A percentile compares a stretch with the other conserved stretches of the same genome.
Evolutionary conservation across 2,329 filamentous ascomycete genomes (phyloP).

Genomic region (Beauveria sp.): DNA sequence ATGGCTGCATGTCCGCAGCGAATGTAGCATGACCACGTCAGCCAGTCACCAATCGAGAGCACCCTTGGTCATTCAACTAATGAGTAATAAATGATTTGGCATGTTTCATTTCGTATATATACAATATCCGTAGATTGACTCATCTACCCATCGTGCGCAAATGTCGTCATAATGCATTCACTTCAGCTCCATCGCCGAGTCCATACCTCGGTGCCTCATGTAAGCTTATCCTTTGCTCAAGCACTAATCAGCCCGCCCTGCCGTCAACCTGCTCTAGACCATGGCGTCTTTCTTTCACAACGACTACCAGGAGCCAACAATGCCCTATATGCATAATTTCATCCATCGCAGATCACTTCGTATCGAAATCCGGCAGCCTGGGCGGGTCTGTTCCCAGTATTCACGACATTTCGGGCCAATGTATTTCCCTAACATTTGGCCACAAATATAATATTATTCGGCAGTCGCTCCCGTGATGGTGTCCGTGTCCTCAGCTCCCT

Average conservation of each 20-base stretch:
- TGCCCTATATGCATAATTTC: neutral
- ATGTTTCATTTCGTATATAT: neutral
- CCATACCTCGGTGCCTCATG: neutral
- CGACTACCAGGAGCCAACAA: neutral
- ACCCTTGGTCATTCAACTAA: too few species aligned
- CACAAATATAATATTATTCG: neutral
- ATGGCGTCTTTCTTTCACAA: neutral
- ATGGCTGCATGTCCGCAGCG: too few species aligned
- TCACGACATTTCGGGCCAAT: neutral
- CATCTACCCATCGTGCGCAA: neutral
- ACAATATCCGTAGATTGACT: neutral
- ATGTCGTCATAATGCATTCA: neutral
- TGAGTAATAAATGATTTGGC: neutral
- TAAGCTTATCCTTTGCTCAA: neutral
- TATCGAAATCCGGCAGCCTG: neutral
- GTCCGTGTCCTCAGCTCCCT: neutral
- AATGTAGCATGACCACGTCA: too few species aligned
- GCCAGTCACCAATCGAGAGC: neutral
- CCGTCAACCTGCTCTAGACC: neutral
- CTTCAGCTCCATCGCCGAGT: neutral
- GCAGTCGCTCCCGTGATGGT: neutral
- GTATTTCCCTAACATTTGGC: neutral
- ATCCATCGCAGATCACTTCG: neutral
- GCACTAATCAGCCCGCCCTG: neutral
- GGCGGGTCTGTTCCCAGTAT: neutral